Percentiles rank a stretch among this genome's conserved stretches.
Conservation (phyloP, 2,329 filamentous ascomycete genomes). For the Colletotrichum cereale region DNA sequence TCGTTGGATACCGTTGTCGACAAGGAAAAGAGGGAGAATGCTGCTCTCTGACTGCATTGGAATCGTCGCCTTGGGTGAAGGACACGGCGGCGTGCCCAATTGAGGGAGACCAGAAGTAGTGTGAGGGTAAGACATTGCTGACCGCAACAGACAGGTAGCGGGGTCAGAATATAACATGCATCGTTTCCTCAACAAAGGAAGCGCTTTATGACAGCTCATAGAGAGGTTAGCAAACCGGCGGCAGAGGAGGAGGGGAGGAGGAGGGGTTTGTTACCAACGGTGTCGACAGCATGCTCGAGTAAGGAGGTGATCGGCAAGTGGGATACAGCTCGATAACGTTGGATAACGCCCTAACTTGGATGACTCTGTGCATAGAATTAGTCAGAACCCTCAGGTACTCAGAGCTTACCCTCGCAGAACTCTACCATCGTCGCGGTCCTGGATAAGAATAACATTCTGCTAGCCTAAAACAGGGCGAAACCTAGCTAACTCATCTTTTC, state of each 20-base stretch:
- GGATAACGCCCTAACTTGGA: not conserved
- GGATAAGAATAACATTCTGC: not conserved
- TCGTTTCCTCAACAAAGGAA: slow-evolving; percentile 6
- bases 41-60: not conserved
- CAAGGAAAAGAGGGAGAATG: not conserved
- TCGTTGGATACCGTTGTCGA: slow-evolving; percentile 17
- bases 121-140: slow-evolving; percentile 32
- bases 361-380: not conserved
- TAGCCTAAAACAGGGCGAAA: not conserved
- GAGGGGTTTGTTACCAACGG: not conserved
- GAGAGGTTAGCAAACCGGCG: not conserved
- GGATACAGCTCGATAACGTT: not conserved
- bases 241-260: not conserved
- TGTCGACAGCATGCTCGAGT: slow-evolving; percentile 5
- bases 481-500: not conserved
- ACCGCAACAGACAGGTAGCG: not conserved
- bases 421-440: not conserved
- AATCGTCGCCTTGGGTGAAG: slow-evolving; percentile 6
- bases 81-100: slow-evolving; percentile 13
- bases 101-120: slow-evolving; percentile 15
- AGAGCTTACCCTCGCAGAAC: not conserved
- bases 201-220: slow-evolving; percentile 5
- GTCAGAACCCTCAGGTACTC: not conserved
- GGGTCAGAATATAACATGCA: not conserved
- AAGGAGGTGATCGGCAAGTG: not conserved